Base-by-base conservation (phyloP, 129 eudicot species). In the Chrysanthemum lavandulifolium region DNA sequence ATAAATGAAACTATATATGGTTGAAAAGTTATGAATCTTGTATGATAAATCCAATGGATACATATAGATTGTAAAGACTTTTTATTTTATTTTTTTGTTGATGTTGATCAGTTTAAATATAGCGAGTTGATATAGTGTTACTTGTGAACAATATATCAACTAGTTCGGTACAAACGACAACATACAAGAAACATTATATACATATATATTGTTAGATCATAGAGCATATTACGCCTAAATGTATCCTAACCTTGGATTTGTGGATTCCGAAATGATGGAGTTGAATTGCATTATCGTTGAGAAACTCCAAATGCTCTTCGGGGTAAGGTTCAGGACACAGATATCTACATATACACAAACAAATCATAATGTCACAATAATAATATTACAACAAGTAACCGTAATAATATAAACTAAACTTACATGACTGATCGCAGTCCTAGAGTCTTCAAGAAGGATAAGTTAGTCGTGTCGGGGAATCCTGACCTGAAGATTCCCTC, bases 241-340 rank as follows among this genome's bases (percentile, higher is more conserved):
- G 36, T 31, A 31, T 31, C 3, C 64, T 13, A 14, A 87, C 92
- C 89, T 87, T 87, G 5, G 81, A 82, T 27, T 80, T 82, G 31
- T 82, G 85, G 6, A 87, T 80, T 31, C 80, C 89, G 11, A 84
- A 80, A 40, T 87, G 89, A 50, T 76, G 73, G 23, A 84, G 85
- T 13, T 65, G 81, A 78, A 87, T 82, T 13, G 84, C 85, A 68
- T 82, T 84, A 14, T 68, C 74, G 2, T 75, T 80, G 57, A 87
- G 72, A 65, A 84, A 84, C 73, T 75, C 63, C 63, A 72, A 19
- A 61, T 82, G 82, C 27, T 64, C 82, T 65, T 76, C 77, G 15
- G 89, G 90, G 76, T 84, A 84, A 16, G 89, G 87, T 64, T 87
- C 90, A 14, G 80, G 81, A 66, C 90, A 87, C 55, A 87, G 56